Conservation (phyloP, 2,329 filamentous ascomycete genomes). For the Coniochaeta hoffmannii region DNA sequence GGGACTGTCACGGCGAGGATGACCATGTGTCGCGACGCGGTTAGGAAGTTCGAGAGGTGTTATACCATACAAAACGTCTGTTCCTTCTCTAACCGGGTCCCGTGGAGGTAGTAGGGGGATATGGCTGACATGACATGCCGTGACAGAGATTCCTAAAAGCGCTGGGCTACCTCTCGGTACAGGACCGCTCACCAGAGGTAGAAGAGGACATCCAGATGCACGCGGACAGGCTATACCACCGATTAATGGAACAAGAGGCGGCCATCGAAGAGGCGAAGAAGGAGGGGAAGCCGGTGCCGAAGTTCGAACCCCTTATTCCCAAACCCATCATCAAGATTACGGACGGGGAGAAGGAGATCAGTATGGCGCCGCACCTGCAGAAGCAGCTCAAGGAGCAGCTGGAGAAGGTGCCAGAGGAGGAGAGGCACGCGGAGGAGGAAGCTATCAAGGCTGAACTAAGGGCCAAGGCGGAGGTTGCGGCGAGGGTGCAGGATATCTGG, state of each 20-base stretch:
- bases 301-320: slow-evolving; percentile 50
- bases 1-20: slow-evolving; percentile 62
- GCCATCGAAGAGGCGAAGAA: slow-evolving; percentile 63
- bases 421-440: slow-evolving; percentile 55
- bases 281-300: slow-evolving; percentile 49
- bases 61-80: slow-evolving; percentile 76
- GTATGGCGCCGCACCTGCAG: slow-evolving; percentile 33
- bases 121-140: not conserved
- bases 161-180: slow-evolving; percentile 71
- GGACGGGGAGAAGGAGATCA: slow-evolving; percentile 18
- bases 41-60: slow-evolving; percentile 73
- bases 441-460: slow-evolving; percentile 56
- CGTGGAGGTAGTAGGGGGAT: not conserved
- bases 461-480: slow-evolving; percentile 52
- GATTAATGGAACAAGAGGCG: slow-evolving; percentile 76
- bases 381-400: slow-evolving; percentile 46
- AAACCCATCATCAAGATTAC: slow-evolving; percentile 16
- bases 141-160: slow-evolving; percentile 79
- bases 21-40: slow-evolving; percentile 76
- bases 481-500: slow-evolving; percentile 46
- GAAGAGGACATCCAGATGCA: slow-evolving; percentile 95
- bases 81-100: not conserved
- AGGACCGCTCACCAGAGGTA: slow-evolving; percentile 55
- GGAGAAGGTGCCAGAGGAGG: slow-evolving; percentile 48
- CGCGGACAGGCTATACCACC: slow-evolving; percentile 82